phyloP scores from a whole-genome alignment of 208 protist genomes.

The Novymonas esmeraldas region DNA sequence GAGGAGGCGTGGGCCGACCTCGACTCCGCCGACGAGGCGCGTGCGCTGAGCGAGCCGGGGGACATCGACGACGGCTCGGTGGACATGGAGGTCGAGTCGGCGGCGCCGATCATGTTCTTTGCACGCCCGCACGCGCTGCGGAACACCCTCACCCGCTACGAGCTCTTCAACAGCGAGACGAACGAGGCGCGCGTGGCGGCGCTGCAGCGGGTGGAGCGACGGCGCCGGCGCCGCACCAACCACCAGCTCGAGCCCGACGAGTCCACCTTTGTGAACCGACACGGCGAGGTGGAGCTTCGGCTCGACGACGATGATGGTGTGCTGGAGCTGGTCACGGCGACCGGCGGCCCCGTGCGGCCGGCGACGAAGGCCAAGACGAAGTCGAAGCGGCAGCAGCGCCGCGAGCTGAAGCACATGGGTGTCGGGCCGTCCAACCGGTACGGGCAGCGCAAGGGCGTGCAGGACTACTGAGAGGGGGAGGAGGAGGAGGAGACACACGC shows the following conservation, averaged over 20 bases:
- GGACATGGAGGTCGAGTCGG: constrained; percentile 40
- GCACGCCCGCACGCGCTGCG: constrained; percentile 50
- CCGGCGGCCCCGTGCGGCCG: constrained; percentile 27
- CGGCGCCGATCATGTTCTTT: constrained; percentile 70
- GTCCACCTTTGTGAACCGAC: constrained; percentile 76
- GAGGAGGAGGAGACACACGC: no score
- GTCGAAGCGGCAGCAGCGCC: constrained; percentile 71
- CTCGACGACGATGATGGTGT: constrained; percentile 91
- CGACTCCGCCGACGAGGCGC: constrained; percentile 47
- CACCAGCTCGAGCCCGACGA: constrained; percentile 78
- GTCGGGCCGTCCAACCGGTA: constrained; percentile 62
- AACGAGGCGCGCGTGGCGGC: constrained; percentile 56
- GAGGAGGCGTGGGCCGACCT: constrained; percentile 75
- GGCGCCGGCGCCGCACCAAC: constrained; percentile 65
- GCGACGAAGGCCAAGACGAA: constrained; percentile 46
- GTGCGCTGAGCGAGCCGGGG: constrained; percentile 29
- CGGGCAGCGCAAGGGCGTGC: constrained; percentile 55
- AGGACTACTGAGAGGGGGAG: constrained; percentile 46
- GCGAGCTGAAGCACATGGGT: constrained; percentile 65
- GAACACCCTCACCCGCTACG: constrained; percentile 53
- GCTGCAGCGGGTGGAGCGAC: constrained; percentile 32
- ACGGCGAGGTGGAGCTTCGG: constrained; percentile 83
- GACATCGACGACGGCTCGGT: constrained; percentile 35
- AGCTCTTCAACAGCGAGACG: constrained; percentile 79
- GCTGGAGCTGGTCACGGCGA: constrained; percentile 53